A percentile compares a stretch with the other conserved stretches of the same genome.
These are phyloP conservation scores for Warburgia ugandensis DNA, from an alignment of 164 flowering plant species.

Conservation along the genomic window DNA sequence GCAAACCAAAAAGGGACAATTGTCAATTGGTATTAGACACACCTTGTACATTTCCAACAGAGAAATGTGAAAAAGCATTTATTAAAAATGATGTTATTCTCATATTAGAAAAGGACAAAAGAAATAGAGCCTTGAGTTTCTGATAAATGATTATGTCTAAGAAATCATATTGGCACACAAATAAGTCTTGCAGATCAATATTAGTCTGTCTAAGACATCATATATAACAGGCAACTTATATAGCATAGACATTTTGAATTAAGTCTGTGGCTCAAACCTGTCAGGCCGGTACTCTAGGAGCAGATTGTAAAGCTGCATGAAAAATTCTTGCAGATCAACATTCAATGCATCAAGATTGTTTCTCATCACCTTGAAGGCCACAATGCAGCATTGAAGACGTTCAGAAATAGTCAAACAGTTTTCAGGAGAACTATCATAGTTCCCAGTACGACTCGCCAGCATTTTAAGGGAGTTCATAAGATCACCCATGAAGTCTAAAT, in stretches of 20 bases:
- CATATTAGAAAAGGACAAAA: no score
- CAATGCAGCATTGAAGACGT: constrained; percentile 86
- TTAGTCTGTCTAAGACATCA: no score
- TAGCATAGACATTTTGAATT: no score
- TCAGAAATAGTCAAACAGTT: constrained; percentile 62
- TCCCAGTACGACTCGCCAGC: constrained; percentile 54
- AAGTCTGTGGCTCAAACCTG: constrained; percentile 56
- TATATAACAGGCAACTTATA: not conserved
- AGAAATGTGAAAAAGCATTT: no score
- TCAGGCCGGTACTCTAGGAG: constrained; percentile 78
- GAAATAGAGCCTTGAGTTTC: no score
- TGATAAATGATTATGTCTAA: no score
- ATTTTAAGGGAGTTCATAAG: constrained; percentile 69
- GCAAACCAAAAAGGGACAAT: not conserved
- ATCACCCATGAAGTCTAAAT: constrained; percentile 88
- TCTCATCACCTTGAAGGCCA: constrained; percentile 94
- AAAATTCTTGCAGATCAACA: constrained; percentile 86
- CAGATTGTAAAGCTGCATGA: constrained; percentile 76
- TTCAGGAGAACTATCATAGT: constrained; percentile 22
- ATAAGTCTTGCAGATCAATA: no score
- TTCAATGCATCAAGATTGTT: constrained; percentile 86
- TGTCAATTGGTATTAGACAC: not conserved
- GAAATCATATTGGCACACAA: no score
- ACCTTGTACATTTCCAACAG: not conserved
- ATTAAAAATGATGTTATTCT: no score